phyloP scores from a whole-genome alignment of 768 basidiomycete species.

The Mrakia frigida region DNA sequence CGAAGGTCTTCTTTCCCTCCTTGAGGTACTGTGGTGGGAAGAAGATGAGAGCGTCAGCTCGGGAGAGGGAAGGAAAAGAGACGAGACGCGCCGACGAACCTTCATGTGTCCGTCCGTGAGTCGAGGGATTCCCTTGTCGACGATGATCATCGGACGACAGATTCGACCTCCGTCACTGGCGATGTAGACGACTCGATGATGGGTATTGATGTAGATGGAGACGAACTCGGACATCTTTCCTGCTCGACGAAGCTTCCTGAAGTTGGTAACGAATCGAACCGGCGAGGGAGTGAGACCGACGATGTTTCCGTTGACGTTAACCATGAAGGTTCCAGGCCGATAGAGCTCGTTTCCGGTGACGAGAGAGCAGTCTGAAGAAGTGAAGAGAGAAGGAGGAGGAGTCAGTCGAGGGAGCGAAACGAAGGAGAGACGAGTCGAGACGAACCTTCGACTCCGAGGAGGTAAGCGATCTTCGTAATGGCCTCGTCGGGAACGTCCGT shows the following conservation, averaged over 20 bases:
- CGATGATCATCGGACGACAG: conserved; percentile 95
- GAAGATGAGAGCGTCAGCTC: not conserved
- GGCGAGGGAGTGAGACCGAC: conserved; percentile 87
- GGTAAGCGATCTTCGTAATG: conserved; percentile 77
- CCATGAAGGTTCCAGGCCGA: conserved; percentile 82
- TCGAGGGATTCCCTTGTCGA: conserved; percentile 69
- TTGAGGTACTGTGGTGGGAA: conserved; percentile 62
- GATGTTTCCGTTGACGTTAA: conserved; percentile 94
- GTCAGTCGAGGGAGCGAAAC: not conserved
- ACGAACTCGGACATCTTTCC: conserved; percentile 94
- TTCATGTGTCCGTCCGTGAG: conserved; percentile 74
- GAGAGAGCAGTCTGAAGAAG: conserved; percentile 68
- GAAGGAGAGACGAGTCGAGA: not conserved
- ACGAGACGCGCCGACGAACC: conserved; percentile 51
- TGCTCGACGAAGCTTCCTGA: conserved; percentile 86
- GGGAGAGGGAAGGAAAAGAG: not conserved
- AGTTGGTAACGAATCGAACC: conserved; percentile 75
- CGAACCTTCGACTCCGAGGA: conserved; percentile 95
- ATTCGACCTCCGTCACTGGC: conserved; percentile 96
- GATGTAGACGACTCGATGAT: conserved; percentile 90
- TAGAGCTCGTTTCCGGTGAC: conserved; percentile 95
- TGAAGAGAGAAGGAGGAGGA: not conserved
- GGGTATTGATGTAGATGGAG: conserved; percentile 90
- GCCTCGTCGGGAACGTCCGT: conserved; percentile 97
- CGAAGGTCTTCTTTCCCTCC: conserved; percentile 70